Percentiles rank a stretch among this genome's conserved stretches.
These are phyloP conservation scores for Aspergillus sclerotioniger DNA, from an alignment of 495 filamentous ascomycete genomes.

Conservation along the genomic window DNA sequence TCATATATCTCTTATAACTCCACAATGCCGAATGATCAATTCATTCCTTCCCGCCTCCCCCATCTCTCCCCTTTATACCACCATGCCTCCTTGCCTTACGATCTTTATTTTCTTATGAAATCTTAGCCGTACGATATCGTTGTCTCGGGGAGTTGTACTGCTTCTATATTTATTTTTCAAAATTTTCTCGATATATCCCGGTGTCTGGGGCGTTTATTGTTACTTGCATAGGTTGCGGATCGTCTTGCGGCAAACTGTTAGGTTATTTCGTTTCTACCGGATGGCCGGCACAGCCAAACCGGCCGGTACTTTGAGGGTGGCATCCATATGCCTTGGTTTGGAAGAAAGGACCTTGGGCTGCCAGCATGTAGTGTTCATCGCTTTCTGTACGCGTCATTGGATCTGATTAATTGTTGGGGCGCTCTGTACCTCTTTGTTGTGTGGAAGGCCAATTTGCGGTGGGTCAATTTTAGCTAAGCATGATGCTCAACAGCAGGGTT, in stretches of 20 bases:
- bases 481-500: not conserved
- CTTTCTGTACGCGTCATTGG: not conserved
- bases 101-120: slow-evolving; percentile 15
- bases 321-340: slow-evolving; percentile 1
- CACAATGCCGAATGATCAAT: not conserved
- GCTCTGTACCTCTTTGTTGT: not conserved
- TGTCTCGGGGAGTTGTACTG: slow-evolving; percentile 1
- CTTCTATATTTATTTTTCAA: not conserved
- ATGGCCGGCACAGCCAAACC: slow-evolving; percentile 3
- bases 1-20: not conserved
- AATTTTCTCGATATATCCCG: slow-evolving; percentile 28
- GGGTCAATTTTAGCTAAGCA: not conserved
- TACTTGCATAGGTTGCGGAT: slow-evolving; percentile 22
- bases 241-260: slow-evolving; percentile 23
- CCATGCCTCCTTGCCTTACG: slow-evolving; percentile 12
- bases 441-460: not conserved
- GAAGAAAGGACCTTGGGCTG: slow-evolving; percentile 6
- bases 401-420: not conserved
- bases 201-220: slow-evolving; percentile 25
- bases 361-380: slow-evolving; percentile 7
- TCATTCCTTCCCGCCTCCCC: not conserved
- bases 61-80: slow-evolving; percentile 1
- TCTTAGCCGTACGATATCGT: slow-evolving; percentile 12
- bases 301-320: slow-evolving; percentile 3
- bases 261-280: slow-evolving; percentile 11